Evolutionary conservation across 2,329 filamentous ascomycete genomes (phyloP), one percentile per base, ranked within the genome.

Genomic region (Curvularia hawaiiensis): DNA sequence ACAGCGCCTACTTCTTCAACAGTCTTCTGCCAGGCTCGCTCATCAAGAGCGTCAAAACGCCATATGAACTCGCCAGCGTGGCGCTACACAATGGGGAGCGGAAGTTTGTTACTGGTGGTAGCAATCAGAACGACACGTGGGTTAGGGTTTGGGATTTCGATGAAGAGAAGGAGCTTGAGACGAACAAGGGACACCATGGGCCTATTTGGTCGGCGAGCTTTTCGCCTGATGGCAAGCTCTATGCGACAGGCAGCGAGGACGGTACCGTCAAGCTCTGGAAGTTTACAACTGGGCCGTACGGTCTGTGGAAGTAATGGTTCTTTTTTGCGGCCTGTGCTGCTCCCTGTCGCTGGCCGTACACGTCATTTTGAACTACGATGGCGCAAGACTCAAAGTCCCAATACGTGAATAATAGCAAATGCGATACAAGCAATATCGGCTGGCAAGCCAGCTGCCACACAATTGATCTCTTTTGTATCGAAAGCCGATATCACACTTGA

Each of bases 181-280:
- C 94, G 12, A 91, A 96, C 79, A 97, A 97, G 78, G 95, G 95
- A 24, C 95, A 99, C 68, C 95, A 99, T 71, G 95, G 95, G 1
- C 94, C 94, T 1, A 95, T 99, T 61, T 99, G 95, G 95, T 97
- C 92, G 6, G 88, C 96, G 58, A 89, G 90, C 55, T 99, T 97
- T 77, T 95, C 93, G 0, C 95, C 95, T 0, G 95, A 99, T 71
- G 93, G 93, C 46, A 97, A 96, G 74, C 81, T 99, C 8, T 99
- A 98, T 73, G 95, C 93, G 1, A 99, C 95, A 1, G 95, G 91
- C 30, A 97, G 93, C 48, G 95, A 99, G 75, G 95, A 99, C 70
- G 95, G 95, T 40, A 99, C 95, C 0, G 96, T 99, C 76, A 99
- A 99, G 79, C 82, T 99, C 65, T 90, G 87, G 87, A 90, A 90